Conservation (phyloP, 768 basidiomycete genomes). For the Lactarius quietus region DNA sequence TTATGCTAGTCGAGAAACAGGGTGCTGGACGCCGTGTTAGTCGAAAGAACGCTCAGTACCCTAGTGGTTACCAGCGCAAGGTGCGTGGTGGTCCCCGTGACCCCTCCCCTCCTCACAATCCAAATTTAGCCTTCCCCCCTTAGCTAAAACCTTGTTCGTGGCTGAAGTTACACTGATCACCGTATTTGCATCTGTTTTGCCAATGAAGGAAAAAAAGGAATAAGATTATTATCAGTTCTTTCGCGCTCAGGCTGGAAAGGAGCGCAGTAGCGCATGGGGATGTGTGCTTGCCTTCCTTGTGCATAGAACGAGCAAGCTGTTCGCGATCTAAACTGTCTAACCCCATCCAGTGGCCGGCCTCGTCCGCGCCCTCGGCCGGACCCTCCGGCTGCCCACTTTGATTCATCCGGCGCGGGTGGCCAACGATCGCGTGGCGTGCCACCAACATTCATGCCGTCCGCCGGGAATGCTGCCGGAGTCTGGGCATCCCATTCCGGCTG, state of each 20-base stretch:
- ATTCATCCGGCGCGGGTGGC: constrained; percentile 49
- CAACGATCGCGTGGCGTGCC: constrained; percentile 28
- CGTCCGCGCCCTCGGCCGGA: constrained; percentile 42
- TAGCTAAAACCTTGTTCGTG: constrained; percentile 45
- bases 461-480: constrained; percentile 20
- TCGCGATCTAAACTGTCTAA: constrained; percentile 74
- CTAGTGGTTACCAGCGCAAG: not conserved
- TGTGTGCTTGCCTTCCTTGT: constrained; percentile 87
- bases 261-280: constrained; percentile 36
- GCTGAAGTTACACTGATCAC: constrained; percentile 83
- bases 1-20: constrained; percentile 15
- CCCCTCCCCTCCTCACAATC: not conserved
- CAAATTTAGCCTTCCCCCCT: not conserved
- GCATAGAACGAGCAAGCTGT: constrained; percentile 88
- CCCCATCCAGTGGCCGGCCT: constrained; percentile 52
- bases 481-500: constrained; percentile 23
- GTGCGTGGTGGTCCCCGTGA: constrained; percentile 1
- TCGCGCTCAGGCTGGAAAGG: not conserved
- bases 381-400: constrained; percentile 25
- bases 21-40: constrained; percentile 4
- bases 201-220: constrained; percentile 31
- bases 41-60: constrained; percentile 10
- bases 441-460: constrained; percentile 25
- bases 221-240: constrained; percentile 16
- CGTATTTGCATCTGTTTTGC: constrained; percentile 79